Conservation (phyloP, 164 flowering plant genomes). For the Cinnamomum chago region DNA sequence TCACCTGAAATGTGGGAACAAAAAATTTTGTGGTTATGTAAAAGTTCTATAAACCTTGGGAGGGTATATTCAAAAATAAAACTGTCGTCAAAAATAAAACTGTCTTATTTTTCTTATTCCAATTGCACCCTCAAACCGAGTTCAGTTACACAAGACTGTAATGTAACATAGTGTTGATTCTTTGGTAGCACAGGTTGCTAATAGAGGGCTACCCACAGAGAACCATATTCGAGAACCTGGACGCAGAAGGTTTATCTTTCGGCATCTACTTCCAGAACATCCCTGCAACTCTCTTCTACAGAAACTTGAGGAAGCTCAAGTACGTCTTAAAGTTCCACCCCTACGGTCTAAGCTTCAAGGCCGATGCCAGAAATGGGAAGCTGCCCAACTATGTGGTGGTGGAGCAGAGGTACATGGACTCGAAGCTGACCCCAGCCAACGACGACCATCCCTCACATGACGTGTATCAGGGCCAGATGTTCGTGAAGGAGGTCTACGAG, state of each 20-base stretch:
- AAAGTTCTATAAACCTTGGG: too few relatives aligned
- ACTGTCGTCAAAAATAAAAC: not conserved
- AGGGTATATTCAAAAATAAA: not conserved
- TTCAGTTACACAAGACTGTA: conserved; percentile 51
- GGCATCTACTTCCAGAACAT: conserved; percentile 80
- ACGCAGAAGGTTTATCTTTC: conserved; percentile 51
- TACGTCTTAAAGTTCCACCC: conserved; percentile 46
- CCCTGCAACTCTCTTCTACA: conserved; percentile 70
- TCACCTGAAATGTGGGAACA: too few relatives aligned
- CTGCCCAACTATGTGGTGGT: conserved; percentile 73
- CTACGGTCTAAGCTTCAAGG: conserved; percentile 44
- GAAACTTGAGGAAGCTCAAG: conserved; percentile 72
- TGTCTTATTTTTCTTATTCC: not conserved
- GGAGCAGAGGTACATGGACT: conserved; percentile 83
- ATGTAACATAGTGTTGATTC: not conserved
- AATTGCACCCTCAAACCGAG: too few relatives aligned
- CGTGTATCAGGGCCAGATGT: conserved; percentile 76
- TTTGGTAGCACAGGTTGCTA: conserved; percentile 18
- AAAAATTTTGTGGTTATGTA: too few relatives aligned
- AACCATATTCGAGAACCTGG: conserved; percentile 73
- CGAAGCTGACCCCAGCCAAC: conserved; percentile 52
- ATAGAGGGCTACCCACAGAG: conserved; percentile 55
- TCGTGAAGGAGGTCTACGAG: conserved; percentile 94
- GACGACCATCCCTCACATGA: conserved; percentile 98
- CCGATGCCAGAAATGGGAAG: conserved; percentile 51